Base-by-base conservation (phyloP, 345 rosid species). In the Litchi chinensis region DNA sequence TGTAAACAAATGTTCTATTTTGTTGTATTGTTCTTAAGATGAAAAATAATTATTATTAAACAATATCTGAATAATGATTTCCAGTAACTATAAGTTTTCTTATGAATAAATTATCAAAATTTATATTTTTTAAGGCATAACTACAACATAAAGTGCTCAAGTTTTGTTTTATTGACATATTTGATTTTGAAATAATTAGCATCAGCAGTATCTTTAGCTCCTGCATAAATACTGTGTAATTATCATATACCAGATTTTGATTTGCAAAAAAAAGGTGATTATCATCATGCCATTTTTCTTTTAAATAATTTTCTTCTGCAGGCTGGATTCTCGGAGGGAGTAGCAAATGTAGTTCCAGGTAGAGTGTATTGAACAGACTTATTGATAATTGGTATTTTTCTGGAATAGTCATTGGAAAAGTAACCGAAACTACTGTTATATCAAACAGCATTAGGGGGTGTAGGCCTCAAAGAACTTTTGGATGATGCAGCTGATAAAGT, bases 261-360 rank as follows among this genome's bases (percentile, higher is more conserved):
- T 40, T 65, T 5, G 26, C 64, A 21, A 46, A 40, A 63, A 63
- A 56, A 32, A 10, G 54, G 16, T 69, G 39, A 63, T 48, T 60
- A 22, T 37, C 2, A 5, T 46, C 5, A 11, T 11, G 67, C 16
- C 10, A 24, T 16, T 5, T 8, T 16, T 63, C 18, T 32, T 76
- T 46, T 59, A 9, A 59, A 59, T 57, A 19, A 59, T 13, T 57
- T 11, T 73, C 32, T 65, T 10, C 56, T 68, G 10, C 92, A 95
- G 98, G 96, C 99, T 1, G 98, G 98, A 68, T 92, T 91, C 79
- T 77, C 93, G 88, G 97, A 93, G 64, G 98, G 93, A 39, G 81
- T 95, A 78, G 90, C 99, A 74, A 91, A 91, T 79, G 88, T 95
- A 54, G 98, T 95, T 72, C 97, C 97, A 77, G 99, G 99, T 95